Evolutionary conservation across 2,329 filamentous ascomycete genomes (phyloP).

Genomic region (Apiospora kogelbergensis): DNA sequence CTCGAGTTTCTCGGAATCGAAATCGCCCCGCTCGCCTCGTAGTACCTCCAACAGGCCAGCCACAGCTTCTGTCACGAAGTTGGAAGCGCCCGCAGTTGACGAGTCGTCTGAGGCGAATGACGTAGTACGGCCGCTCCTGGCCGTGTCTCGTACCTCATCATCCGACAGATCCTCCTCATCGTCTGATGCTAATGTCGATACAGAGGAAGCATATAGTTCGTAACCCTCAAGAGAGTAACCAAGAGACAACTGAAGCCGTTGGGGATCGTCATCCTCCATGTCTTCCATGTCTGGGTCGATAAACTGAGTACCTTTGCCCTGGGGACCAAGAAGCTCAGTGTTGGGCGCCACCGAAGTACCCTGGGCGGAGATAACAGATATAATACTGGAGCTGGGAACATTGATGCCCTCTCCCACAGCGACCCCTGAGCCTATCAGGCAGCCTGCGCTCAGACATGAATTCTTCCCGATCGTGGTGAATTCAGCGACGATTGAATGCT

Average conservation of each 20-base stretch:
- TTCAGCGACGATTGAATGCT: slow-evolving; percentile 74
- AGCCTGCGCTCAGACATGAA: slow-evolving; percentile 68
- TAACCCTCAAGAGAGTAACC: slow-evolving; percentile 54
- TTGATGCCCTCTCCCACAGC: slow-evolving; percentile 63
- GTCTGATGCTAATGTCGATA: slow-evolving; percentile 64
- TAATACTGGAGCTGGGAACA: slow-evolving; percentile 35
- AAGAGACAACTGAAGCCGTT: slow-evolving; percentile 53
- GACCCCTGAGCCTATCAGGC: slow-evolving; percentile 78
- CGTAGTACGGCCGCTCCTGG: slow-evolving; percentile 53
- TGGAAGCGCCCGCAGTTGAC: slow-evolving; percentile 51
- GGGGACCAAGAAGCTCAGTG: slow-evolving; percentile 45
- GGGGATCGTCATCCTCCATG: slow-evolving; percentile 49
- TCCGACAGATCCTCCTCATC: slow-evolving; percentile 66
- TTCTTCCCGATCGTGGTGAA: slow-evolving; percentile 69
- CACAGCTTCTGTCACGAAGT: slow-evolving; percentile 87
- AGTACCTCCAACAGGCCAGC: slow-evolving; percentile 84
- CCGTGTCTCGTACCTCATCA: slow-evolving; percentile 63
- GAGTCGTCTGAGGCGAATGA: slow-evolving; percentile 75
- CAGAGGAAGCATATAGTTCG: slow-evolving; percentile 53
- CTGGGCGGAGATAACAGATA: slow-evolving; percentile 39
- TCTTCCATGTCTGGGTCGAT: slow-evolving; percentile 48
- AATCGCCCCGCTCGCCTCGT: slow-evolving; percentile 72
- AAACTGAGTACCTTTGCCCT: slow-evolving; percentile 52
- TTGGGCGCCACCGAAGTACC: slow-evolving; percentile 41
- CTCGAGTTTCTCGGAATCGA: slow-evolving; percentile 81